Evolutionary conservation across 1,284 basidiomycete species (phyloP), one percentile per base, ranked within the genome.

Genomic region (Cystobasidium sp.): DNA sequence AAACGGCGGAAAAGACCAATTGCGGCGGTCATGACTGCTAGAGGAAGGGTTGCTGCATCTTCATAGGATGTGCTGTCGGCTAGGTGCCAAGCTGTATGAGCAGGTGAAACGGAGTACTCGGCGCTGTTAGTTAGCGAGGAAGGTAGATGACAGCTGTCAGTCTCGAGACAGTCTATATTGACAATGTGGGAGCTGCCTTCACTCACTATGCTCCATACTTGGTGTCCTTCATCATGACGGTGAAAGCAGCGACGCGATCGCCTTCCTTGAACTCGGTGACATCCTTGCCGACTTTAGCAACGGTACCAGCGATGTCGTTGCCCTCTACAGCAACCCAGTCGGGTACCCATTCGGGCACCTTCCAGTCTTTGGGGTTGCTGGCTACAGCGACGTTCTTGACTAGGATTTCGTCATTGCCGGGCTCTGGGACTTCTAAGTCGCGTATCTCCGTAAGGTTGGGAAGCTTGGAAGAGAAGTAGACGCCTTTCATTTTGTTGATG

Each of bases 291-390:
- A 80, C 76, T 5, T 49, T 63, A 37, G 79, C 80, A 66, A 80
- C 75, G 39, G 72, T 58, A 4, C 81, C 81, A 18, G 81, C 81
- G 10, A 82, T 70, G 61, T 82, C 80, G 70, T 81, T 82, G 20
- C 81, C 81, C 59, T 82, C 80, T 22, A 78, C 77, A 12, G 56
- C 55, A 20, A 76, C 24, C 53, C 75, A 76, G 9, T 53, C 66
- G 58, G 1, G 72, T 68, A 67, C 70, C 74, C 63, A 76, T 55
- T 63, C 9, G 0, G 79, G 76, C 0, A 80, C 22, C 75, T 82
- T 82, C 80, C 79, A 82, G 68, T 83, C 82, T 55, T 82, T 82
- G 0, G 83, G 83, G 67, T 83, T 82, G 3, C 75, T 76, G 0
- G 80, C 78, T 5, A 83, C 81, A 1, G 78, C 80, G 41, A 82